phyloP scores from a whole-genome alignment of 1,284 basidiomycete species.

The Calocybe gambosa region DNA sequence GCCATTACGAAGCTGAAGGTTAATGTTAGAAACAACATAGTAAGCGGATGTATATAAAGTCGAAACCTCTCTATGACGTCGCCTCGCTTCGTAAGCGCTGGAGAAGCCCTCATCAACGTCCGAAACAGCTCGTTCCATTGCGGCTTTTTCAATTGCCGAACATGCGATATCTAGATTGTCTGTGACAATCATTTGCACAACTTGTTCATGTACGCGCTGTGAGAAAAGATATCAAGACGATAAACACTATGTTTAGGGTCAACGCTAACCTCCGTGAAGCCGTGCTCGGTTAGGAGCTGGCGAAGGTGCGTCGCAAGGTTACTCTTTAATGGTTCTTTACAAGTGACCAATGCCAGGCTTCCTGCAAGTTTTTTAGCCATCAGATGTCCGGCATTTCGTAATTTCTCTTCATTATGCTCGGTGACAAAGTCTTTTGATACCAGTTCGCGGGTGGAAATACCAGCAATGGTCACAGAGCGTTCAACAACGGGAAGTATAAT shows the following conservation, averaged over 20 bases:
- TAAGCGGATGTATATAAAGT: constrained; percentile 11
- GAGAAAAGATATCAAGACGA: constrained; percentile 15
- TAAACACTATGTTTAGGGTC: not conserved
- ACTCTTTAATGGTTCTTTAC: constrained; percentile 94
- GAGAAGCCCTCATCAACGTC: constrained; percentile 93
- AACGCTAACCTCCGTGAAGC: constrained; percentile 71
- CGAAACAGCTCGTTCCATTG: constrained; percentile 93
- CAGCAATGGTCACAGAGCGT: constrained; percentile 98
- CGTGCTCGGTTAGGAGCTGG: constrained; percentile 74
- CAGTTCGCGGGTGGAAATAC: constrained; percentile 94
- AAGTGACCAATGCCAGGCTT: constrained; percentile 94
- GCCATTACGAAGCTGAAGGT: constrained; percentile 48
- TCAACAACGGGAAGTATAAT: constrained; percentile 98
- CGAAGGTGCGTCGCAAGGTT: constrained; percentile 91
- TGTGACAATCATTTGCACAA: constrained; percentile 77
- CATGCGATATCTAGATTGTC: constrained; percentile 96
- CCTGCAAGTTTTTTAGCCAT: constrained; percentile 98
- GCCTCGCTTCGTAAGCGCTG: constrained; percentile 76
- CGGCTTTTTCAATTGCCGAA: constrained; percentile 93
- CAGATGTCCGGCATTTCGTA: constrained; percentile 88
- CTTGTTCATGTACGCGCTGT: constrained; percentile 63
- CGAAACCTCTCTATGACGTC: constrained; percentile 81
- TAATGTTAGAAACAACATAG: not conserved
- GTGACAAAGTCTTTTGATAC: constrained; percentile 97
- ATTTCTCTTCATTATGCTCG: constrained; percentile 86